Base-by-base conservation (phyloP, 179 eudicot species). In the Pouteria campechiana region DNA sequence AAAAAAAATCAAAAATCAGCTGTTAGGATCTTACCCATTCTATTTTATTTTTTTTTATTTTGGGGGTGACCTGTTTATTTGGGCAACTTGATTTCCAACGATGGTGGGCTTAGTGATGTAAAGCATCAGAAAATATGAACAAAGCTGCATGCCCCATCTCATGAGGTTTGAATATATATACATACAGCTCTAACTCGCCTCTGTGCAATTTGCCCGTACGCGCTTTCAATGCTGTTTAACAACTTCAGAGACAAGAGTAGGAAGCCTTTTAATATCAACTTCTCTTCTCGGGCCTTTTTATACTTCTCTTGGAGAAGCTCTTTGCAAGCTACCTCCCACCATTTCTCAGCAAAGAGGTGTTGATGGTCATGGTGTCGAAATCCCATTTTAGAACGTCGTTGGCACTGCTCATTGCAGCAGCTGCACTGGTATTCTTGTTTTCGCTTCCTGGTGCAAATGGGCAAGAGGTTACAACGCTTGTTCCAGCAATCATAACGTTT, bases 401-500 rank as follows among this genome's bases (percentile, higher is more conserved):
- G 37, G 31, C 29, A 28, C 20, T 60, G 33, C 11, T 54, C 8
- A 8, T 54, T 34, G 61, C 34, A 46, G 17, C 41, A 45, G 60
- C 58, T 12, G n/a, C n/a, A n/a, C n/a, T n/a, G n/a, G n/a, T n/a
- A n/a, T n/a, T n/a, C n/a, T n/a, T n/a, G n/a, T 10, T 57, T 7
- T 29, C 52, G 32, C 41, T 50, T 15, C 16, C 23, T 10, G 44
- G 45, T 12, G 44, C 48, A 20, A 58, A 58, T 55, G 80, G 65
- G 41, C 92, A 84, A 44, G 69, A 62, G 21, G 8, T 49, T 2
- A 23, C 57, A 2, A 35, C 71, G 5, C 60, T 78, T n/a, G 81
- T 78, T 6, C 86, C 87, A 8, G 87, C 67, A 6, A 46, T 79
- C 16, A 44, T 75, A 8, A 51, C 73, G 4, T 79, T 79, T 21